phyloP scores from a whole-genome alignment of 345 rosid species.

The Mangifera indica region DNA sequence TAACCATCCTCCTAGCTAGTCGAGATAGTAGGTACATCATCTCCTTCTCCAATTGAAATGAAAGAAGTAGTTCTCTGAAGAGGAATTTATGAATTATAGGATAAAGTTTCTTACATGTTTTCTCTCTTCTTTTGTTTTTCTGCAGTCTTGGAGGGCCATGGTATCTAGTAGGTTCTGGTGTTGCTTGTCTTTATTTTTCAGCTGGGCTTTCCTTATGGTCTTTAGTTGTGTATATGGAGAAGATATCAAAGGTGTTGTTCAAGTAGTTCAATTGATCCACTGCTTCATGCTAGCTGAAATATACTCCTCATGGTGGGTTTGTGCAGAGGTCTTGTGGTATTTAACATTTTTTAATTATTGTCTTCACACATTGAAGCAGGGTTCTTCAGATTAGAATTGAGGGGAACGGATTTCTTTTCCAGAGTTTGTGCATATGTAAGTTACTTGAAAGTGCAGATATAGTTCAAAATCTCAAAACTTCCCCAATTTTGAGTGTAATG shows the following conservation, averaged over 20 bases:
- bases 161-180: constrained; percentile 60
- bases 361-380: constrained; percentile 13
- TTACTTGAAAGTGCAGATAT: neutral
- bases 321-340: constrained; percentile 1
- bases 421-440: constrained; percentile 22
- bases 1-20: constrained; percentile 82
- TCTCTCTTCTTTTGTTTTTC: neutral
- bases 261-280: constrained; percentile 43
- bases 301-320: neutral
- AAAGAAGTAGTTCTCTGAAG: neutral
- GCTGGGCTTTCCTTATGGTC: constrained; percentile 96
- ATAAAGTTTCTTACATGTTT: constrained; percentile 1
- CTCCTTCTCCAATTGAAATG: neutral
- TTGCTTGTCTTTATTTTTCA: constrained; percentile 77
- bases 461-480: neutral
- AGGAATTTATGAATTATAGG: neutral
- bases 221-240: constrained; percentile 76
- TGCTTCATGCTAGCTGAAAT: constrained; percentile 17
- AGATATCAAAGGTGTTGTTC: constrained; percentile 70
- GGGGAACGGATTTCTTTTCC: constrained; percentile 24
- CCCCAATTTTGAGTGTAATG: neutral
- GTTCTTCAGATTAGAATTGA: constrained; percentile 25
- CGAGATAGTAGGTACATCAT: constrained; percentile 67
- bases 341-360: constrained; percentile 11
- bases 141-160: constrained; percentile 61